Base-by-base conservation (phyloP, 345 rosid genomes). In the Excoecaria agallocha region DNA sequence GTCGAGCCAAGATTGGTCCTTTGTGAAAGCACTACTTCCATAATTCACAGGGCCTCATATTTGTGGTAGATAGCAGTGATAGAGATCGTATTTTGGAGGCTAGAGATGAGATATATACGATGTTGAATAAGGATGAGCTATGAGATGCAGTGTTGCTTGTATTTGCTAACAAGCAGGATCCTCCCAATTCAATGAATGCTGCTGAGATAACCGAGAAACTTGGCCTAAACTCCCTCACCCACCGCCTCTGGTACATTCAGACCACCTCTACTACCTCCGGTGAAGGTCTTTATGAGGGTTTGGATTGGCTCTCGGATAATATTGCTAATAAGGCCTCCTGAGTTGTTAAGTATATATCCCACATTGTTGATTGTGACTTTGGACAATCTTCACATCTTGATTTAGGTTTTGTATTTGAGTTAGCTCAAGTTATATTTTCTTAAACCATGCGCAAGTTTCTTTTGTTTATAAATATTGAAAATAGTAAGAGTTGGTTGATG, bases 1-100 rank as follows among this genome's bases (percentile, higher is more conserved):
- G 30, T 30, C 30, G 30, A 0, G 30, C 30, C 30, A 30, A 86
- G 90, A 90, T 90, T 74, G 82, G 90, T 69, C 90, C 94, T 2
- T 54, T 88, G 38, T 88, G 90, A 92, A 81, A 89, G 71, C 90
- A 88, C 80, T 88, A 85, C 67, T 88, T 90, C 63, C 90, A 87
- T 75, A 88, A 88, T 70, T 87, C 94, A 9, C 87, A 87, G 41
- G 93, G 91, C 15, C 86, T 89, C 1, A 85, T 89, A 43, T 89
- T 85, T 48, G 90, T 90, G 81, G 89, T 90, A 43, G 94, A 90
- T 51, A 88, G 92, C 39, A 88, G 87, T 37, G 95, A 86, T 77
- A 81, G 82, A 55, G 92, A 90, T 25, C 80, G 90, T 78, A 66
- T 86, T 57, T 13, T 77, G 51, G 90, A 90, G 82, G 88, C 92